Base-by-base conservation (phyloP, 257 asterid genomes). In the Paulownia fortunei region DNA sequence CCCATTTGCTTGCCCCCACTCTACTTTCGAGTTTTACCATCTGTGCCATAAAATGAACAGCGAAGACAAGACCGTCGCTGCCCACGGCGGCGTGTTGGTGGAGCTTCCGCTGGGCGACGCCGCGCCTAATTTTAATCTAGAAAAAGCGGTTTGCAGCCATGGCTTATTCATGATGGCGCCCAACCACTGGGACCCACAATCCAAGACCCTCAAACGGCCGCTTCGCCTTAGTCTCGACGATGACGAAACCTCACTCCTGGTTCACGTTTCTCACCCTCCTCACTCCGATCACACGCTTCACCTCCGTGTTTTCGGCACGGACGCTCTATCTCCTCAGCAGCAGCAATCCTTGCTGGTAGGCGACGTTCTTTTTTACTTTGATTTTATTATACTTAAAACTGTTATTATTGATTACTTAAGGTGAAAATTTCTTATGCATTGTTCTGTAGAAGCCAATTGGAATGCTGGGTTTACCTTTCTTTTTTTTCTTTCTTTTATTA, bases 101-200 rank as follows among this genome's bases (percentile, higher is more conserved):
- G 88, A 87, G 87, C 86, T 93, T 63, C 87, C 82, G 47, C 89
- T 93, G 6, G 84, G 86, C 59, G 90, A 73, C 76, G 86, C 83
- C 21, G 85, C 87, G 6, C 62, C 76, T 24, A 69, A 85, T 18
- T 92, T 90, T 81, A 73, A 72, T 72, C 69, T 93, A 36, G 96
- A 85, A 51, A 92, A 86, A 82, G 91, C 92, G 18, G 94, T 93
- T 5, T 93, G 97, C 81, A 93, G 97, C 87, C 92, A 92, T 69
- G 98, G 98, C 1, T 73, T 94, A 6, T 94, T 94, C 85, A 94
- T 94, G 98, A 94, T 90, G 97, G 94, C 98, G 39, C 98, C 97
- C 60, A 94, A 94, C 64, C 86, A 72, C 51, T 94, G 98, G 97
- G 95, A 92, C 84, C 76, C 95, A 34, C 87, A 60, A 41, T 84